phyloP scores from a whole-genome alignment of 1,139 yeast species.

The Candida smagusa region DNA sequence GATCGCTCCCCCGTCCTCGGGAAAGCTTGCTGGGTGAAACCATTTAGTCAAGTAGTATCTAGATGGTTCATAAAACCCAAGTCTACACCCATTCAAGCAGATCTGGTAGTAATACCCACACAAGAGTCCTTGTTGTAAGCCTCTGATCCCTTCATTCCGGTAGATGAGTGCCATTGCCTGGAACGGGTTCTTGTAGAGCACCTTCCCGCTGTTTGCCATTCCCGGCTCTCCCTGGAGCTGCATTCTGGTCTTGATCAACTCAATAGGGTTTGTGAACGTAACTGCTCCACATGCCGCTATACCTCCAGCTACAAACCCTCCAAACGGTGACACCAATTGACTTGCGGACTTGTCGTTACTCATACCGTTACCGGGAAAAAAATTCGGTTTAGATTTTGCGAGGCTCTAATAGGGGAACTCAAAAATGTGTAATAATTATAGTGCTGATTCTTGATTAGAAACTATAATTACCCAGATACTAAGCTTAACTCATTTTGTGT shows the following conservation, averaged over 20 bases:
- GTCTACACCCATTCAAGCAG: constrained; percentile 87
- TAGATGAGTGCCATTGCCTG: constrained; percentile 80
- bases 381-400: not conserved
- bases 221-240: constrained; percentile 92
- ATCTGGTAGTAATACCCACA: constrained; percentile 87
- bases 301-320: constrained; percentile 92
- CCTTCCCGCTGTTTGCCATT: constrained; percentile 44
- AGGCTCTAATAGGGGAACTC: not conserved
- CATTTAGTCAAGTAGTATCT: constrained; percentile 56
- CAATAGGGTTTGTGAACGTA: constrained; percentile 93
- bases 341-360: constrained; percentile 26
- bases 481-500: no score
- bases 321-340: constrained; percentile 59
- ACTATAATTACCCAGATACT: no score
- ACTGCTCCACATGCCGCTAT: constrained; percentile 98
- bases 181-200: constrained; percentile 71
- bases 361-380: constrained; percentile 10
- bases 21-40: constrained; percentile 47
- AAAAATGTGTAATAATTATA: not conserved
- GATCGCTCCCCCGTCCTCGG: constrained; percentile 30
- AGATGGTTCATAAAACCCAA: constrained; percentile 90
- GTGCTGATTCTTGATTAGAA: not conserved
- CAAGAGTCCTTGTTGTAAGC: constrained; percentile 81
- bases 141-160: constrained; percentile 79
- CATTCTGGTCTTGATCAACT: constrained; percentile 90